phyloP scores from a whole-genome alignment of 148 eudicot genomes.

The Amaranthus hypochondriacus region DNA sequence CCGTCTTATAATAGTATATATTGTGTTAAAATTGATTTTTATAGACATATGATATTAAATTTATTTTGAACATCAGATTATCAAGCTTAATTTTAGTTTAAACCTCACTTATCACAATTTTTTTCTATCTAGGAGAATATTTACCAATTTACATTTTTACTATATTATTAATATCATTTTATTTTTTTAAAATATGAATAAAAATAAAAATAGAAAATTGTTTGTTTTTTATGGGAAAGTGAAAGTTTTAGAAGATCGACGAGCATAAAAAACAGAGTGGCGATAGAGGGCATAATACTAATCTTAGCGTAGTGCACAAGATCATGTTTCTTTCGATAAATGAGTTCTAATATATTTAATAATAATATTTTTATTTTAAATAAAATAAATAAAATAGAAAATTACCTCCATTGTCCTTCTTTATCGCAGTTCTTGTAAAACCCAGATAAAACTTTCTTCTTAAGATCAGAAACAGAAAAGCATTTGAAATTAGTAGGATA shows the following conservation, averaged over 20 bases:
- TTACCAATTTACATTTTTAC: neutral
- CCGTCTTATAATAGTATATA: too few relatives aligned
- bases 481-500: conserved; percentile 51
- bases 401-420: conserved; percentile 97
- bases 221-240: conserved; percentile 6
- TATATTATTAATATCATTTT: neutral
- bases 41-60: too few relatives aligned
- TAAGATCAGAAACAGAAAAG: conserved; percentile 85
- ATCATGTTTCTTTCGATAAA: conserved; percentile 38
- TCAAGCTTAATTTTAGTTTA: too few relatives aligned
- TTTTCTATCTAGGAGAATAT: neutral
- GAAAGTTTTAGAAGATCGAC: conserved; percentile 11
- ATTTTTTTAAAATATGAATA: neutral
- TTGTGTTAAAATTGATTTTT: too few relatives aligned
- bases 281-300: conserved; percentile 30
- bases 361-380: neutral
- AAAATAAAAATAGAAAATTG: neutral
- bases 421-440: conserved; percentile 59
- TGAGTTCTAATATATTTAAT: neutral
- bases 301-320: conserved; percentile 42
- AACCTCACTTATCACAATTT: too few relatives aligned
- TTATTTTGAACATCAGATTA: too few relatives aligned
- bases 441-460: conserved; percentile 72
- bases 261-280: conserved; percentile 30
- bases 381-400: neutral